These are phyloP conservation scores for Arabis alpina DNA, from an alignment of 345 rosid species.

Conservation along the genomic window DNA sequence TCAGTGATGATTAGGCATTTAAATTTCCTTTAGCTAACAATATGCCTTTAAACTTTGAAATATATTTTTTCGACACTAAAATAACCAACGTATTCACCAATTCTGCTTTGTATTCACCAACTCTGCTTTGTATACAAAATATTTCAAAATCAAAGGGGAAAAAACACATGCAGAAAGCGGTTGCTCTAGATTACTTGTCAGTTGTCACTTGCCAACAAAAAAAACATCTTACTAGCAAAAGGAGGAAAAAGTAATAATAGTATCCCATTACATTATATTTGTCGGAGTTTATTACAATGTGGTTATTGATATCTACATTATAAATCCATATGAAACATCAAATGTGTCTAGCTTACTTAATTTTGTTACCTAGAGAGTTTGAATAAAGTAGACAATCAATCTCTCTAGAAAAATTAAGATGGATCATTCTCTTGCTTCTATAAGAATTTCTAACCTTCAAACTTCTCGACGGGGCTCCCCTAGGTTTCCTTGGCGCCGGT, in stretches of 20 bases:
- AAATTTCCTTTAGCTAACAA: neutral
- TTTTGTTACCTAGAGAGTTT: constrained; percentile 48
- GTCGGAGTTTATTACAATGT: constrained; percentile 30
- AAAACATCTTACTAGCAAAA: neutral
- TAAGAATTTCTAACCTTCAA: constrained; percentile 34
- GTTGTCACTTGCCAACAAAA: neutral
- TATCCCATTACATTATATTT: constrained; percentile 9
- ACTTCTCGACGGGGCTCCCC: constrained; percentile 46
- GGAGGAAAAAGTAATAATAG: neutral
- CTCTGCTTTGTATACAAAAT: neutral
- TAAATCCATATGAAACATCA: constrained; percentile 37
- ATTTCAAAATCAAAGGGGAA: neutral
- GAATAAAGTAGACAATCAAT: constrained; percentile 57
- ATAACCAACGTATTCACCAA: constrained; percentile 17
- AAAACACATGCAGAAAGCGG: constrained; percentile 28
- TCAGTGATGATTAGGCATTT: constrained; percentile 39
- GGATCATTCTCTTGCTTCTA: constrained; percentile 38
- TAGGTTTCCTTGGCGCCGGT: constrained; percentile 88
- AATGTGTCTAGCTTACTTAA: constrained; percentile 54
- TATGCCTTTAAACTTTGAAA: neutral
- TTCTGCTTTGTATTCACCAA: constrained; percentile 12
- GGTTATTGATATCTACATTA: constrained; percentile 24
- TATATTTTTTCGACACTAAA: constrained; percentile 8
- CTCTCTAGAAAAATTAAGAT: constrained; percentile 71
- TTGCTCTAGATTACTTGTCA: too few species aligned